phyloP scores from a whole-genome alignment of 352 stramenopile species.

The Plasmopara viticola region DNA sequence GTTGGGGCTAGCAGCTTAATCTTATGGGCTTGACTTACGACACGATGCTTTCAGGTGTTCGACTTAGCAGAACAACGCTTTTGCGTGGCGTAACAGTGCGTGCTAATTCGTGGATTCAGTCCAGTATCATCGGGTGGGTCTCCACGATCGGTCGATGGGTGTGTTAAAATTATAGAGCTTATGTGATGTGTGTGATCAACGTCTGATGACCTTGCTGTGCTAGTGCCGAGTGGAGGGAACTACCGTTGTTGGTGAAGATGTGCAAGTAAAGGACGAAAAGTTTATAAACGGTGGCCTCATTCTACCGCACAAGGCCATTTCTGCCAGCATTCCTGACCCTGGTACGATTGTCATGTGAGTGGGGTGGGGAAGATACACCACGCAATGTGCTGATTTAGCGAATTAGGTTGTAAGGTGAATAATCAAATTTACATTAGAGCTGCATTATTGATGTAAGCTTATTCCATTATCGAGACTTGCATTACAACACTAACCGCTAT shows the following conservation, averaged over 20 bases:
- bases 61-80: constrained; percentile 75
- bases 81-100: constrained; percentile 70
- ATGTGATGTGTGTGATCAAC: background rate
- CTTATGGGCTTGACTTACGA: background rate
- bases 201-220: background rate
- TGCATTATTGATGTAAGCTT: no score
- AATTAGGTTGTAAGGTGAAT: no score
- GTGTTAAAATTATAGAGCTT: constrained; percentile 1
- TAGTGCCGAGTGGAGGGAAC: constrained; percentile 80
- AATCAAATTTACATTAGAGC: no score
- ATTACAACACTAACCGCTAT: no score
- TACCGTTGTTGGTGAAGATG: constrained; percentile 82
- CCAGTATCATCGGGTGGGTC: constrained; percentile 87
- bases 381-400: background rate
- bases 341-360: constrained; percentile 86
- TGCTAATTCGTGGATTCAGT: constrained; percentile 80
- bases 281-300: constrained; percentile 87
- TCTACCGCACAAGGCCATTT: constrained; percentile 85
- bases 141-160: constrained; percentile 84
- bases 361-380: background rate
- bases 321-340: constrained; percentile 72
- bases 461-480: no score
- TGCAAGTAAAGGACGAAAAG: constrained; percentile 85
- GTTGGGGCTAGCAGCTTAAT: constrained; percentile 2
- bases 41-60: constrained; percentile 41